These are phyloP conservation scores for Boletus sensibilis DNA, from an alignment of 768 basidiomycete genomes.

Conservation along the genomic window DNA sequence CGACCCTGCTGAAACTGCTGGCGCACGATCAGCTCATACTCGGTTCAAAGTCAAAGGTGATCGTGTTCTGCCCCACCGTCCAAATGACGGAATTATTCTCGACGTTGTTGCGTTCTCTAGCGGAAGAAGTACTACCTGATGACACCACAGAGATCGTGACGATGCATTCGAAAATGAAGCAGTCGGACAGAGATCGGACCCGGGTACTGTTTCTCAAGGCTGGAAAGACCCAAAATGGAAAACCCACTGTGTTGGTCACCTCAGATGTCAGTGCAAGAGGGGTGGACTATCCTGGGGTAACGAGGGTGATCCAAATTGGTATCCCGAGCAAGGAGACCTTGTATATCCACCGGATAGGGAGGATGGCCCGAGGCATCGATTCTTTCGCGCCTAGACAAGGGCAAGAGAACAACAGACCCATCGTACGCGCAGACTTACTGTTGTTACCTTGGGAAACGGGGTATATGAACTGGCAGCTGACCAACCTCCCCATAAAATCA, in stretches of 20 bases:
- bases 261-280: constrained; percentile 90
- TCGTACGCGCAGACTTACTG: constrained; percentile 69
- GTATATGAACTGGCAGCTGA: constrained; percentile 62
- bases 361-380: constrained; percentile 71
- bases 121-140: constrained; percentile 46
- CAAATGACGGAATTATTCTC: constrained; percentile 80
- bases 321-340: constrained; percentile 65
- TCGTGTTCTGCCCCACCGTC: constrained; percentile 84
- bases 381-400: constrained; percentile 37
- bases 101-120: constrained; percentile 55
- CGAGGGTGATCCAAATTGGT: constrained; percentile 89
- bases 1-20: constrained; percentile 75
- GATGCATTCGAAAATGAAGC: constrained; percentile 71
- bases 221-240: constrained; percentile 26
- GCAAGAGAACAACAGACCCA: not conserved
- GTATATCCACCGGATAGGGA: constrained; percentile 84
- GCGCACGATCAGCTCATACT: constrained; percentile 84
- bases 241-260: constrained; percentile 66
- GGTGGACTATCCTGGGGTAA: constrained; percentile 86
- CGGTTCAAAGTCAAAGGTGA: constrained; percentile 64
- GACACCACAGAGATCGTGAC: constrained; percentile 64
- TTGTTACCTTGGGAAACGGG: constrained; percentile 76
- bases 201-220: constrained; percentile 13
- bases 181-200: constrained; percentile 28
- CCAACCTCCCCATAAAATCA: constrained; percentile 66